A percentile compares a stretch with the other conserved stretches of the same genome.
Conservation (phyloP, 768 basidiomycete species). For the Crucibulum laeve region DNA sequence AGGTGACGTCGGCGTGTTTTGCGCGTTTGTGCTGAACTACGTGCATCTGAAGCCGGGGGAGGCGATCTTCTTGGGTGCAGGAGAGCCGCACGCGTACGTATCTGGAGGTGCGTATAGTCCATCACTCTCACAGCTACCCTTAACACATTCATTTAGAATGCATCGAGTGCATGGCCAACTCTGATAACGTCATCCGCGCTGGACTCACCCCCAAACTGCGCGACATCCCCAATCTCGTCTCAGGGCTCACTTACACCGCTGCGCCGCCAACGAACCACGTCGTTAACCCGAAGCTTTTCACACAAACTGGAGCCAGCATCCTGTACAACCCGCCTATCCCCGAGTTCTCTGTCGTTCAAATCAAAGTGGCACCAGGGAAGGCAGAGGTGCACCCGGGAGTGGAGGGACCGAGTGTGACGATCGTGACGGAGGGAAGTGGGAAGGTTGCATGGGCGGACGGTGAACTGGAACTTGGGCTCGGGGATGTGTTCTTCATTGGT, state of each 20-base stretch:
- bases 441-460: slow-evolving; percentile 42
- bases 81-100: slow-evolving; percentile 96
- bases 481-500: slow-evolving; percentile 81
- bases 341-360: slow-evolving; percentile 85
- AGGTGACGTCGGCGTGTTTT: slow-evolving; percentile 90
- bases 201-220: slow-evolving; percentile 96
- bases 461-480: slow-evolving; percentile 42
- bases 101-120: slow-evolving; percentile 60
- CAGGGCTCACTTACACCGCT: slow-evolving; percentile 81
- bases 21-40: slow-evolving; percentile 85
- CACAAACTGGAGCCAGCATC: slow-evolving; percentile 20
- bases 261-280: slow-evolving; percentile 65
- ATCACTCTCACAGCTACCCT: background rate
- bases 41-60: slow-evolving; percentile 76
- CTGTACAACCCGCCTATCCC: slow-evolving; percentile 91
- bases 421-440: slow-evolving; percentile 71
- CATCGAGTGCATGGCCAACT: slow-evolving; percentile 99
- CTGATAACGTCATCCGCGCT: slow-evolving; percentile 98
- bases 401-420: slow-evolving; percentile 80
- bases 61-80: slow-evolving; percentile 92
- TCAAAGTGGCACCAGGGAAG: slow-evolving; percentile 40
- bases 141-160: slow-evolving; percentile 55
- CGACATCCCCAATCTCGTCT: slow-evolving; percentile 87
- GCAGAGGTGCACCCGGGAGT: slow-evolving; percentile 57
- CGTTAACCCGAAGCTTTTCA: slow-evolving; percentile 57